Percentiles rank a stretch among this genome's conserved stretches.
Evolutionary conservation across 257 asterid species (phyloP).

Genomic region (Fraxinus quadrangulata): DNA sequence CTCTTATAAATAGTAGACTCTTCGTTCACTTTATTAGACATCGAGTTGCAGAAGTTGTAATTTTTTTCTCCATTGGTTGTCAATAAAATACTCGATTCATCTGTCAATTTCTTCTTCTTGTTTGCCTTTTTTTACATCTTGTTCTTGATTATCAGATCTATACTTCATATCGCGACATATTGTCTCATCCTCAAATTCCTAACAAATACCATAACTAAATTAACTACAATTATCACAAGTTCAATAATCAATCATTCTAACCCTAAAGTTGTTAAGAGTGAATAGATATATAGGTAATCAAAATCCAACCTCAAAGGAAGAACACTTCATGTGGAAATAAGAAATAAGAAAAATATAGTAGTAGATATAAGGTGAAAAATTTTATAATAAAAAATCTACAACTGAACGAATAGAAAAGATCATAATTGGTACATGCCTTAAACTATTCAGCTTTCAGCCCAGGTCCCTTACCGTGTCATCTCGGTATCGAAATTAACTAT

Average conservation of each 20-base stretch:
- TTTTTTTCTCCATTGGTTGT: no score
- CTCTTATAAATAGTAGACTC: no score
- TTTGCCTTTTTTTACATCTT: no score
- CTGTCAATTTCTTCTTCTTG: no score
- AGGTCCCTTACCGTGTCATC: constrained; percentile 31
- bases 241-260: not conserved
- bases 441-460: constrained; percentile 20
- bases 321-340: constrained; percentile 6
- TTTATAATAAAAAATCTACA: constrained; percentile 5
- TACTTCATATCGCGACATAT: no score
- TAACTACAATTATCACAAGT: not conserved
- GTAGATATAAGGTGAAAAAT: not conserved
- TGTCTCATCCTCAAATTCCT: no score
- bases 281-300: not conserved
- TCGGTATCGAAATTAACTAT: constrained; percentile 36
- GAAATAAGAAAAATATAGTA: constrained; percentile 9
- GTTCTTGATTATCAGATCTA: no score
- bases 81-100: no score
- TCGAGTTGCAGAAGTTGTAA: no score
- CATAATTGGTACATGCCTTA: constrained; percentile 19
- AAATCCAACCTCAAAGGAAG: constrained; percentile 8
- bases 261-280: not conserved
- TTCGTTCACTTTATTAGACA: no score
- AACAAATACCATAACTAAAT: not conserved
- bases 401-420: constrained; percentile 17